A percentile compares a stretch with the other conserved stretches of the same genome.
Conservation (phyloP, 2,329 filamentous ascomycete genomes). For the Sporothrix brasiliensis region DNA sequence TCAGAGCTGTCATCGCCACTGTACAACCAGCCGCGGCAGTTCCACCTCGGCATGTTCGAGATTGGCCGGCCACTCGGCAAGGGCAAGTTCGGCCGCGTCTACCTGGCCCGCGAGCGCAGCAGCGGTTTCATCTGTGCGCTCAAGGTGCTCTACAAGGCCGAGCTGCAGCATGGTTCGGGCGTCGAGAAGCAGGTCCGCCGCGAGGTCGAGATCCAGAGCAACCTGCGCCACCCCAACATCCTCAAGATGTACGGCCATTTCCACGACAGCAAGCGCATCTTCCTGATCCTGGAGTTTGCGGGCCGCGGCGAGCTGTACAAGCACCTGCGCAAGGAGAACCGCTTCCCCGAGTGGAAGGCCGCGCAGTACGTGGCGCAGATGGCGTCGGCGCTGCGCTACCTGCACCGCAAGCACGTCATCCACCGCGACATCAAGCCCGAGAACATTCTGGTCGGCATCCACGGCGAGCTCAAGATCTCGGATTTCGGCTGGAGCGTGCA, state of each 20-base stretch:
- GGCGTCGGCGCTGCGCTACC: slow-evolving; percentile 84
- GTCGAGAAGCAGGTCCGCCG: slow-evolving; percentile 86
- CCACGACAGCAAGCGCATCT: slow-evolving; percentile 85
- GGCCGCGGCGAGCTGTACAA: slow-evolving; percentile 87
- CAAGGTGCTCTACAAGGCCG: slow-evolving; percentile 83
- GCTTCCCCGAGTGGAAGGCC: slow-evolving; percentile 83
- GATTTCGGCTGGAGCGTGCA: slow-evolving; percentile 99
- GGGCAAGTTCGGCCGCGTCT: slow-evolving; percentile 85
- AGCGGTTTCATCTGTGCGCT: slow-evolving; percentile 83
- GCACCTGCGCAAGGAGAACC: slow-evolving; percentile 74
- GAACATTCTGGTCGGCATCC: slow-evolving; percentile 93
- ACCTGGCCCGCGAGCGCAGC: slow-evolving; percentile 77
- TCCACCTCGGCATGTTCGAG: slow-evolving; percentile 92
- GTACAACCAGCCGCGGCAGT: slow-evolving; percentile 58
- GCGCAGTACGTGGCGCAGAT: slow-evolving; percentile 88
- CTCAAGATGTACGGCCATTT: slow-evolving; percentile 84
- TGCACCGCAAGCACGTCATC: slow-evolving; percentile 97
- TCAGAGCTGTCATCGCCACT: slow-evolving; percentile 14
- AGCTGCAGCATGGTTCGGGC: slow-evolving; percentile 72
- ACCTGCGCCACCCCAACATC: slow-evolving; percentile 84
- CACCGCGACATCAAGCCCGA: slow-evolving; percentile 97
- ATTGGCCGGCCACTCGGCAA: slow-evolving; percentile 85
- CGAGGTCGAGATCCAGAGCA: slow-evolving; percentile 88
- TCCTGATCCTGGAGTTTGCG: slow-evolving; percentile 84
- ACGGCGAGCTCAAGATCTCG: slow-evolving; percentile 97